Percentiles rank a stretch among this genome's conserved stretches.
Conservation (phyloP, 805 yeast genomes). For the Metschnikowia henanensis region DNA sequence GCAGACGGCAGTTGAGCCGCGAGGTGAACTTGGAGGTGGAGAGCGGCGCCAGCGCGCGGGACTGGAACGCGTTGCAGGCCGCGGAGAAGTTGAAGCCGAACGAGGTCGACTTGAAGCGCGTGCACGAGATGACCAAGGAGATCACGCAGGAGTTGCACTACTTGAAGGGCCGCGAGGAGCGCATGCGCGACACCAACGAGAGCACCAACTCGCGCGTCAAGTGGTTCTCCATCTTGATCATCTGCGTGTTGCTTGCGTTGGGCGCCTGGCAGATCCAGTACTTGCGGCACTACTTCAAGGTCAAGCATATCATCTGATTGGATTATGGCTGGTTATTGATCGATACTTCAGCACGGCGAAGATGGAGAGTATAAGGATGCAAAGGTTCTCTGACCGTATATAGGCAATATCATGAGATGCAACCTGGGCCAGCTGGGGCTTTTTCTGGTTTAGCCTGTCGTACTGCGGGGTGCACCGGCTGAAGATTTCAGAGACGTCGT, state of each 20-base stretch:
- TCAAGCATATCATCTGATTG: conserved; percentile 67
- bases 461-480: too few species aligned
- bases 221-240: conserved; percentile 73
- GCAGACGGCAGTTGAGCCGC: conserved; percentile 48
- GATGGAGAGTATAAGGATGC: too few species aligned
- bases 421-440: too few species aligned
- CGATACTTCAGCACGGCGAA: too few species aligned
- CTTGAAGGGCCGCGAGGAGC: conserved; percentile 83
- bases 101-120: conserved; percentile 84
- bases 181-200: conserved; percentile 95
- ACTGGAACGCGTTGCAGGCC: conserved; percentile 94
- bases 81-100: conserved; percentile 90
- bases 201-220: conserved; percentile 92
- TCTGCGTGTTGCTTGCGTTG: conserved; percentile 67
- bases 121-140: conserved; percentile 85
- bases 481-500: too few species aligned
- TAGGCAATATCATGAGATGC: too few species aligned
- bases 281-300: conserved; percentile 88
- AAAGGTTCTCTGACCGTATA: too few species aligned
- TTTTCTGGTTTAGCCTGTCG: too few species aligned
- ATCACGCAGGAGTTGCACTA: conserved; percentile 77
- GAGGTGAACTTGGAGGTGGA: conserved; percentile 89
- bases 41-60: conserved; percentile 95
- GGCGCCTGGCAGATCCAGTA: conserved; percentile 94
- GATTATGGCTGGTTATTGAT: too few species aligned